Evolutionary conservation across 768 basidiomycete genomes (phyloP).

Genomic region (Serendipita sp.): DNA sequence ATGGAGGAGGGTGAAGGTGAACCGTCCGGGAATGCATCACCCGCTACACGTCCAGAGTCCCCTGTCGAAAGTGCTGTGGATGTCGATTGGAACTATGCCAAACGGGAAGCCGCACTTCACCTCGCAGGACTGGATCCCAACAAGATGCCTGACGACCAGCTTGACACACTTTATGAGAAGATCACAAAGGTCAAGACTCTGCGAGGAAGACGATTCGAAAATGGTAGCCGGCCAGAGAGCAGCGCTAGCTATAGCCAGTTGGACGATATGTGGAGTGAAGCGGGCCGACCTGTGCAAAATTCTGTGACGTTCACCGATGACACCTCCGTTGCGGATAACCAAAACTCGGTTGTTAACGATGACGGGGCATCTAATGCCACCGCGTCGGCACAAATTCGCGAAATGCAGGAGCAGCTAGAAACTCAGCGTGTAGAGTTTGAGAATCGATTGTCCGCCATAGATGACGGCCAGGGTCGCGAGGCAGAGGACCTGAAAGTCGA

Average conservation of each 20-base stretch:
- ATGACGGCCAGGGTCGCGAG: constrained; percentile 36
- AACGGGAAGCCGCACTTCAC: constrained; percentile 79
- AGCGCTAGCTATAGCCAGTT: constrained; percentile 55
- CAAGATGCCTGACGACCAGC: constrained; percentile 83
- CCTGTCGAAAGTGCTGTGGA: constrained; percentile 56
- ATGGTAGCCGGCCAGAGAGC: constrained; percentile 66
- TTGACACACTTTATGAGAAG: constrained; percentile 87
- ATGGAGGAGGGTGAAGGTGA: constrained; percentile 35
- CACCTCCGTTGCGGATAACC: constrained; percentile 60
- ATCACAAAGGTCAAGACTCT: constrained; percentile 83
- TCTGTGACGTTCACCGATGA: constrained; percentile 66
- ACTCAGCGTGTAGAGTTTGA: constrained; percentile 33
- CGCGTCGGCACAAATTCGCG: constrained; percentile 16
- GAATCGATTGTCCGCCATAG: constrained; percentile 41
- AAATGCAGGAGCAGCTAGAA: constrained; percentile 57
- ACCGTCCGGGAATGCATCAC: constrained; percentile 31
- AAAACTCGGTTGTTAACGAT: constrained; percentile 46
- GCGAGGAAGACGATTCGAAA: constrained; percentile 32
- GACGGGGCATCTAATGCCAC: constrained; percentile 43
- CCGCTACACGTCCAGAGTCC: constrained; percentile 47
- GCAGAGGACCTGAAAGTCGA: constrained; percentile 78
- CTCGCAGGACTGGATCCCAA: constrained; percentile 76
- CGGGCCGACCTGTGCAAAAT: constrained; percentile 61
- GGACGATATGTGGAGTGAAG: constrained; percentile 82
- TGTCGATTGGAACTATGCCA: constrained; percentile 96